phyloP scores from a whole-genome alignment of 148 eudicot genomes.

The Nepenthes gracilis region DNA sequence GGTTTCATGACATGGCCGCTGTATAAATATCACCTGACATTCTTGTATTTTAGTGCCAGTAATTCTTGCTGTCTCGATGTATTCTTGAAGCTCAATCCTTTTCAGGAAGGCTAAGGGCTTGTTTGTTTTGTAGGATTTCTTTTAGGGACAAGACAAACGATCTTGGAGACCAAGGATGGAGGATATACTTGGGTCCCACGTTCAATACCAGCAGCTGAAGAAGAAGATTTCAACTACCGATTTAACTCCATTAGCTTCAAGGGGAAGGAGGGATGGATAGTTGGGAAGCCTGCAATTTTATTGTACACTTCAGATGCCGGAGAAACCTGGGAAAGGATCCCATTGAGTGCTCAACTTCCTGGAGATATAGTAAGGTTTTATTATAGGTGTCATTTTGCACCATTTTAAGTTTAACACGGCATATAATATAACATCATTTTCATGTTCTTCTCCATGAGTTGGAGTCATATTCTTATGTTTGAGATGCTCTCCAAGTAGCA shows the following conservation, averaged over 20 bases:
- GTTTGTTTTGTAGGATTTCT: slow-evolving; percentile 62
- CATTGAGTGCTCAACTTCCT: slow-evolving; percentile 89
- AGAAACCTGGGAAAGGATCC: slow-evolving; percentile 85
- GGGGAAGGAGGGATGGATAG: slow-evolving; percentile 96
- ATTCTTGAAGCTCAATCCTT: neutral
- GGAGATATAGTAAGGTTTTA: slow-evolving; percentile 64
- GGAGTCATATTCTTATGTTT: too few relatives aligned
- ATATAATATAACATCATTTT: neutral
- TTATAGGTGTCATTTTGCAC: neutral
- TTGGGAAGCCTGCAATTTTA: slow-evolving; percentile 90
- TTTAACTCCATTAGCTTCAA: slow-evolving; percentile 87
- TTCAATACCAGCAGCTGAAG: slow-evolving; percentile 85
- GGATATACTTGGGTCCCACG: slow-evolving; percentile 74
- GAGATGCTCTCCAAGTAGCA: too few relatives aligned
- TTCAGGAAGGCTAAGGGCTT: too few relatives aligned
- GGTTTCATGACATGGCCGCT: too few relatives aligned
- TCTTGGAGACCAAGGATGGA: slow-evolving; percentile 93
- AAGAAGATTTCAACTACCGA: slow-evolving; percentile 94
- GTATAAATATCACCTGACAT: neutral
- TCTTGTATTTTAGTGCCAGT: neutral
- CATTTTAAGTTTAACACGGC: neutral
- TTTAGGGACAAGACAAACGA: slow-evolving; percentile 90
- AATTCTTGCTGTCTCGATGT: neutral
- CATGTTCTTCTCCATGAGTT: too few relatives aligned
- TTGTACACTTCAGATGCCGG: slow-evolving; percentile 82